phyloP scores from a whole-genome alignment of 257 asterid genomes.

The Leptodermis oblonga region DNA sequence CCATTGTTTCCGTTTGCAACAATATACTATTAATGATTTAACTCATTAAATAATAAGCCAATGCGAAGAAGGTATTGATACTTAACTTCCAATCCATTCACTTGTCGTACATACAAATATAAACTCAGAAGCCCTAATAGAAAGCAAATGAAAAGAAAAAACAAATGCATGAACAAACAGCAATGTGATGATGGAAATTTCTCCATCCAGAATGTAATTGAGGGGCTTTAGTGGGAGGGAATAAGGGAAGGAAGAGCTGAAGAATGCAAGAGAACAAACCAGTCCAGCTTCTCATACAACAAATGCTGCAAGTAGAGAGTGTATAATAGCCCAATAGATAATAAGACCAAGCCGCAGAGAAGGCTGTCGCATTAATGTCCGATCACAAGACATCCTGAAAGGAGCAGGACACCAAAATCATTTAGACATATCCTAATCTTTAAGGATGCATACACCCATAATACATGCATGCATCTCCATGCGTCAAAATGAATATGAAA shows the following conservation, averaged over 20 bases:
- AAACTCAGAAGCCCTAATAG: background rate
- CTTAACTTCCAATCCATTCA: background rate
- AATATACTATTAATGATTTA: background rate
- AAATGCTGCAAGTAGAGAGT: slow-evolving; percentile 71
- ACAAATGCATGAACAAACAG: background rate
- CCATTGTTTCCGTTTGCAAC: background rate
- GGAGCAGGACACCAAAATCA: slow-evolving; percentile 18
- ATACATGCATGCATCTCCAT: background rate
- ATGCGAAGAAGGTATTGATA: background rate
- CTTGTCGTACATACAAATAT: background rate
- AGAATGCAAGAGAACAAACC: slow-evolving; percentile 21
- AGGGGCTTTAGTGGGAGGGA: background rate
- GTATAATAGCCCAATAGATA: slow-evolving; percentile 84
- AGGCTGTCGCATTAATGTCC: slow-evolving; percentile 95
- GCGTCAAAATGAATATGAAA: background rate
- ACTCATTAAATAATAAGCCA: background rate
- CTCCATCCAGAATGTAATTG: background rate
- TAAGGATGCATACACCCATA: background rate
- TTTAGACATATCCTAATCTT: background rate
- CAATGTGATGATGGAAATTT: background rate
- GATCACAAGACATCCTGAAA: slow-evolving; percentile 91
- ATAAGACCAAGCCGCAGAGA: slow-evolving; percentile 85
- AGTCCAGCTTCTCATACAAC: slow-evolving; percentile 54
- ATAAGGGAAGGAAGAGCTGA: slow-evolving; percentile 7
- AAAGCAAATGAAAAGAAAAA: background rate